Evolutionary conservation across 2,329 filamentous ascomycete species (phyloP).

Genomic region (Arthroderma sp.): DNA sequence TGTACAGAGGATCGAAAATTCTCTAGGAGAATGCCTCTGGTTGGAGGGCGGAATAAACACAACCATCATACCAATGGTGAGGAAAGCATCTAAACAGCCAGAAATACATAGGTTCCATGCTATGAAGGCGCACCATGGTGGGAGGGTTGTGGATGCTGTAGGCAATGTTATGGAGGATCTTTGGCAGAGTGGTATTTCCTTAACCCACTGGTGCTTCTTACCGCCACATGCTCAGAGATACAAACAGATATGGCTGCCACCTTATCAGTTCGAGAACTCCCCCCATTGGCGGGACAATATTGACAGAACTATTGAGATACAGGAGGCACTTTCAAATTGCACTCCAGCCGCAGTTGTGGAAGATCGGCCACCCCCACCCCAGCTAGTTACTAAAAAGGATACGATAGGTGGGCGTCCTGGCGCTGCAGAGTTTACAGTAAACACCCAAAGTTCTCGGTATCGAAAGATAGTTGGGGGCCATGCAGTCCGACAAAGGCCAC

Average conservation of each 20-base stretch:
- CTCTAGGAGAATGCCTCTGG: conserved; percentile 16
- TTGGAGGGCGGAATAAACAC: conserved; percentile 29
- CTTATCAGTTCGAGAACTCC: conserved; percentile 2
- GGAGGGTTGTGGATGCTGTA: no score
- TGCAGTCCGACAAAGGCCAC: neutral
- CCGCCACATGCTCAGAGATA: neutral
- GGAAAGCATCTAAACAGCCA: no score
- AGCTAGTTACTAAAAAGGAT: no score
- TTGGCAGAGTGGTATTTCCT: no score
- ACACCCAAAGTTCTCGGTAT: no score
- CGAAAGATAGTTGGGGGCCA: no score
- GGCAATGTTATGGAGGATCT: no score
- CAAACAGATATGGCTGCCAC: conserved; percentile 1
- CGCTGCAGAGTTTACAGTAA: no score
- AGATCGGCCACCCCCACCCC: neutral
- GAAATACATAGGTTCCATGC: no score
- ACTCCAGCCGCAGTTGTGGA: neutral
- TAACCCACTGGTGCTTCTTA: conserved; percentile 2
- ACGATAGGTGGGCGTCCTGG: no score
- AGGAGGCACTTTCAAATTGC: neutral
- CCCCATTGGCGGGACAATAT: neutral
- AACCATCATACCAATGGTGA: conserved; percentile 1
- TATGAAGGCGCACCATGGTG: no score
- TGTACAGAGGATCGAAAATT: conserved; percentile 22
- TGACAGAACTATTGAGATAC: no score